Conservation (phyloP, 1,139 yeast genomes). For the Torulaspora pretoriensis region DNA sequence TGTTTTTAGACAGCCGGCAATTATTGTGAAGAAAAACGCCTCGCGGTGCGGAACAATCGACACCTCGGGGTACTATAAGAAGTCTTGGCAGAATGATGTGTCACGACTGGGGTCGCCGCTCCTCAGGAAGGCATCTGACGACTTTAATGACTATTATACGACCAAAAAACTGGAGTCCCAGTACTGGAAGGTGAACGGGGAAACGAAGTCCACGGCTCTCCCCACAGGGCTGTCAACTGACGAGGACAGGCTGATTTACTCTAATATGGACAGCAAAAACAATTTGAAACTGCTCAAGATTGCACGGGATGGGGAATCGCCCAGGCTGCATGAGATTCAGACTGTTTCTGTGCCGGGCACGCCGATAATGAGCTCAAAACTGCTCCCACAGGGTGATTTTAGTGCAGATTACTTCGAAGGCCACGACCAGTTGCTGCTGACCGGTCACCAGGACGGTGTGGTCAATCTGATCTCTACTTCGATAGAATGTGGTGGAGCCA, state of each 20-base stretch:
- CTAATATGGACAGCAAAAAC: constrained; percentile 17
- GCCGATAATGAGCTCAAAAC: constrained; percentile 20
- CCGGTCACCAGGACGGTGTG: constrained; percentile 32
- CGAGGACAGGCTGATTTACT: constrained; percentile 19
- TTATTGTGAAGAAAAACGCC: constrained; percentile 19
- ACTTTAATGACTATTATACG: constrained; percentile 29
- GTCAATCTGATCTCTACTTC: constrained; percentile 32
- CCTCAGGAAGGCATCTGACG: constrained; percentile 30
- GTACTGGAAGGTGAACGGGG: constrained; percentile 23
- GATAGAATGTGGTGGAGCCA: constrained; percentile 22
- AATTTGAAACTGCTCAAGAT: constrained; percentile 25
- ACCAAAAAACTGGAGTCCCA: constrained; percentile 29
- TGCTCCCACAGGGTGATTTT: constrained; percentile 15
- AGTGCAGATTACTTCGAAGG: constrained; percentile 14
- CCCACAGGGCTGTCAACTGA: constrained; percentile 20
- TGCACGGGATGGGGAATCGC: constrained; percentile 1
- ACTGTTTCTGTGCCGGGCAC: constrained; percentile 29
- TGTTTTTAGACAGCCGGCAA: constrained; percentile 31
- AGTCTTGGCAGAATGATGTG: constrained; percentile 23
- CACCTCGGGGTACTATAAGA: constrained; percentile 11
- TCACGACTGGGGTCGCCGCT: constrained; percentile 21
- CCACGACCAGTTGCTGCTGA: constrained; percentile 23
- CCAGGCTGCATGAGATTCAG: constrained; percentile 25
- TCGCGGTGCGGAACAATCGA: constrained; percentile 4
- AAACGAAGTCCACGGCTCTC: constrained; percentile 5